Percentiles rank a stretch among this genome's conserved stretches.
These are phyloP conservation scores for Wickerhamomyces subpelliculosus DNA, from an alignment of 805 yeast species.

Conservation along the genomic window DNA sequence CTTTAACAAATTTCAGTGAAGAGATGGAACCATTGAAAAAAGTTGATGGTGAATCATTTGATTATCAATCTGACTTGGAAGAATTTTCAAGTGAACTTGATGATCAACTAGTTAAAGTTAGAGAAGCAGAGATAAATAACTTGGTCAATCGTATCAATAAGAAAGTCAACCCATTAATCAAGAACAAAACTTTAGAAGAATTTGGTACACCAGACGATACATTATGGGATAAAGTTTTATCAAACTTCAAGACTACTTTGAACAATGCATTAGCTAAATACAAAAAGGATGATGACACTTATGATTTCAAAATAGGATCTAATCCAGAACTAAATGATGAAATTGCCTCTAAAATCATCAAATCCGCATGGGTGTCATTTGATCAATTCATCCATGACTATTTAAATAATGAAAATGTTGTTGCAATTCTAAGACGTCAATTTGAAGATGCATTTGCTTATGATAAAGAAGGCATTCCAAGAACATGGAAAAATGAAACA, in stretches of 20 bases:
- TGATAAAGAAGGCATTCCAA: constrained; percentile 77
- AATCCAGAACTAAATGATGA: constrained; percentile 32
- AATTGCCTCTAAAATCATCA: constrained; percentile 38
- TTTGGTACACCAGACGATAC: constrained; percentile 42
- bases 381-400: constrained; percentile 52
- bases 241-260: constrained; percentile 33
- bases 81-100: constrained; percentile 21
- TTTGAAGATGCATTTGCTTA: constrained; percentile 83
- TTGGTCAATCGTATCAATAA: constrained; percentile 39
- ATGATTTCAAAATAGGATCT: constrained; percentile 66
- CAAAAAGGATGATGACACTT: constrained; percentile 20
- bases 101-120: constrained; percentile 19
- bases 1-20: constrained; percentile 10
- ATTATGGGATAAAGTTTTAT: constrained; percentile 56
- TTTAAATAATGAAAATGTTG: constrained; percentile 58
- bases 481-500: constrained; percentile 64
- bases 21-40: constrained; percentile 11
- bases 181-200: constrained; percentile 41
- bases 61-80: constrained; percentile 26
- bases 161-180: constrained; percentile 38
- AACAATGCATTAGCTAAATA: constrained; percentile 25
- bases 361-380: constrained; percentile 60
- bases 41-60: constrained; percentile 17
- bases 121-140: constrained; percentile 18
- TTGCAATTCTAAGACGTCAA: constrained; percentile 60